These are phyloP conservation scores for Colletotrichum paranaense DNA, from an alignment of 2,329 filamentous ascomycete genomes.

Conservation along the genomic window DNA sequence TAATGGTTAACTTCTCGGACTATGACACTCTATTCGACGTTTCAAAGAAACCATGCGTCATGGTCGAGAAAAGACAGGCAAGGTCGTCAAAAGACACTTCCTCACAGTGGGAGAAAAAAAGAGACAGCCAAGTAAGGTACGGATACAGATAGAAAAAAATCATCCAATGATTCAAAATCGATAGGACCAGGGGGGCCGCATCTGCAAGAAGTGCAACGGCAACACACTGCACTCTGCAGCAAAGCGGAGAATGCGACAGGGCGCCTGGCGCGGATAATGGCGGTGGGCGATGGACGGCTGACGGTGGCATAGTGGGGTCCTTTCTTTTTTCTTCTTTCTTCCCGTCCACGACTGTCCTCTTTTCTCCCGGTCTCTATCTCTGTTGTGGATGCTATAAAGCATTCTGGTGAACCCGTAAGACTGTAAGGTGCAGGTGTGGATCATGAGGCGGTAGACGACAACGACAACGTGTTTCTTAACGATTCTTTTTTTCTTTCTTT, in stretches of 20 bases:
- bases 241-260: constrained; percentile 1
- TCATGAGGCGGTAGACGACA: constrained; percentile 4
- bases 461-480: not conserved
- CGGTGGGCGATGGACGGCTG: not conserved
- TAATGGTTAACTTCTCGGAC: too few relatives aligned
- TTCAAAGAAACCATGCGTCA: constrained; percentile 2
- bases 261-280: constrained; percentile 8
- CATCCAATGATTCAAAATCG: not conserved
- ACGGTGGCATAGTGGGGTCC: not conserved
- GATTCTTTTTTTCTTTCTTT: not conserved
- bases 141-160: not conserved
- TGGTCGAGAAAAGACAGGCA: not conserved
- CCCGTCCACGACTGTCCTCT: not conserved
- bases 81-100: not conserved
- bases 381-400: not conserved
- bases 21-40: not conserved
- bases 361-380: not conserved
- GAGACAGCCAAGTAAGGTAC: not conserved
- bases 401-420: not conserved
- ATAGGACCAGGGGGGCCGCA: not conserved
- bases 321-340: not conserved
- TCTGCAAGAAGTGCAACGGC: not conserved
- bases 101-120: not conserved
- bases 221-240: not conserved
- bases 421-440: not conserved